These are phyloP conservation scores for Symmetrospora coprosmae DNA, from an alignment of 768 basidiomycete species.

Conservation along the genomic window DNA sequence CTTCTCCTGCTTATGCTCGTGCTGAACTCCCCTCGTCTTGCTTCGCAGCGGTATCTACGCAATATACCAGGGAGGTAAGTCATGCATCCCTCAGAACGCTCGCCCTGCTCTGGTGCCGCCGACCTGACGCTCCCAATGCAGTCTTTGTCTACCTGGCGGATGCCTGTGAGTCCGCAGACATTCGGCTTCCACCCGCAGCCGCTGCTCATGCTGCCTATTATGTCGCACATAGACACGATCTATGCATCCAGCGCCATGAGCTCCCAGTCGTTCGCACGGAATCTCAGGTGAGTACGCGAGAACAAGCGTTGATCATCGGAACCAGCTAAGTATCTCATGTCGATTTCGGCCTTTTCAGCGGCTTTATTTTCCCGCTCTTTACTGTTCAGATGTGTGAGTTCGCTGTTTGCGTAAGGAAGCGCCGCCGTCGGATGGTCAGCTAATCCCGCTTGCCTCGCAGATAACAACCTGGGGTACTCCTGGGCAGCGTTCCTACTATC, in stretches of 20 bases:
- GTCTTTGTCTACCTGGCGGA: constrained; percentile 19
- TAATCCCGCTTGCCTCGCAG: neutral
- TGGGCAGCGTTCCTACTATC: constrained; percentile 12
- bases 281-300: neutral
- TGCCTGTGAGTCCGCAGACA: constrained; percentile 4
- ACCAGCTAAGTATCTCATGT: too few species aligned
- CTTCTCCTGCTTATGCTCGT: too few species aligned
- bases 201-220: neutral
- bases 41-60: constrained; percentile 16
- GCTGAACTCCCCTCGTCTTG: too few species aligned
- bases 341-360: too few species aligned
- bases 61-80: constrained; percentile 18
- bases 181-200: too few species aligned
- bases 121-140: neutral
- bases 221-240: constrained; percentile 7
- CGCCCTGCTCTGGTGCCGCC: neutral
- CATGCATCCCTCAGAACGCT: neutral
- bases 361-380: constrained; percentile 16
- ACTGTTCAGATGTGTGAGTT: constrained; percentile 19
- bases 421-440: neutral
- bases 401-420: too few species aligned
- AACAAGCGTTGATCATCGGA: neutral
- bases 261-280: constrained; percentile 4
- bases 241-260: constrained; percentile 16
- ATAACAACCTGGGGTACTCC: constrained; percentile 12